Evolutionary conservation across 805 yeast genomes (phyloP), one percentile per base, ranked within the genome.

Genomic region (Kuraishia cidri): DNA sequence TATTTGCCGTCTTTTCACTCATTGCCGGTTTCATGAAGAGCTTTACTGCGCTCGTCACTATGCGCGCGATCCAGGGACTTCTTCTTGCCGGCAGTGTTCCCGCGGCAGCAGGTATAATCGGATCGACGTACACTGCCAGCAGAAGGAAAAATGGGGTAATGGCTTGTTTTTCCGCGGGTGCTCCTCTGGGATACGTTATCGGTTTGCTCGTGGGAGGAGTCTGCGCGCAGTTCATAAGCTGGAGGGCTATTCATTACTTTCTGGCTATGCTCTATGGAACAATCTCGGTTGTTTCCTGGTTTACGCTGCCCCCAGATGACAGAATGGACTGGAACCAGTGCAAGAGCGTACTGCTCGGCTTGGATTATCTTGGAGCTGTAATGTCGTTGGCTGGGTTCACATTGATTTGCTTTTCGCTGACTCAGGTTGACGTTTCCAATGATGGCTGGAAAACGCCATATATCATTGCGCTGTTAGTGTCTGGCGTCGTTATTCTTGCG

Each of bases 371-470:
- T n/a, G 75, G 75, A 5, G 63, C 69, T 4, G 32, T 60, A 3
- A 39, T 69, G 16, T 56, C 67, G 6, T 38, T 63, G 10, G 30
- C 54, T 5, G 69, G 69, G 0, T 56, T 66, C 35, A 52, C 62
- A 2, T 42, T 65, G 29, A 52, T 68, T 29, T 58, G 66, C 16
- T 66, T 68, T 38, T 53, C 72, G 4, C 47, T 66, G 24, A 60
- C 71, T 4, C 65, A 66, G 38, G 65, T 60, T 4, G 64, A 57
- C 24, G 58, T 59, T 1, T 53, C 69, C 2, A 40, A 47, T n/a
- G 36, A 49, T 8, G 55, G 69, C 4, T 68, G 74, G 74, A 47
- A 45, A 26, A 64, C 73, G 7, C 62, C 66, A 0, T 67, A 68
- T 40, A 66, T 69, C 37, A 51, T 65, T 35, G 68, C 63, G 5